Conservation (phyloP, 2,329 filamentous ascomycete genomes). For the Dothiorella sarmentorum region DNA sequence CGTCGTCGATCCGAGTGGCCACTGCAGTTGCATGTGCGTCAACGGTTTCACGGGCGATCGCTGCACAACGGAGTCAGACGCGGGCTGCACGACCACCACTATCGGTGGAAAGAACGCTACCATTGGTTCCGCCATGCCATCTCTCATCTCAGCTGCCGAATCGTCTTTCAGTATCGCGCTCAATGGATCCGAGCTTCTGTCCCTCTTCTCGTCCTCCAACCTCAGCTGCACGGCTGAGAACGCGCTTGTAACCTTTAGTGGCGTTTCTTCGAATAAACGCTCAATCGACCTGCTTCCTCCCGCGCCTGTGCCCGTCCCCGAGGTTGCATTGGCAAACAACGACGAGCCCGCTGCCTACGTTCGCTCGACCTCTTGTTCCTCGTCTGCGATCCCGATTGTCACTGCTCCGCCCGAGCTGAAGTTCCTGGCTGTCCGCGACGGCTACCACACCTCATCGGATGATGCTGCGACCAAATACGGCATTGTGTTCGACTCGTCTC, state of each 20-base stretch:
- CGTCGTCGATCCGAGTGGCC: constrained; percentile 58
- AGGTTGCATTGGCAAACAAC: neutral
- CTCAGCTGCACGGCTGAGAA: constrained; percentile 84
- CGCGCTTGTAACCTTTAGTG: constrained; percentile 79
- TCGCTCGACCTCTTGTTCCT: neutral
- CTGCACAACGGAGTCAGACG: constrained; percentile 51
- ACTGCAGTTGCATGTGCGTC: constrained; percentile 82
- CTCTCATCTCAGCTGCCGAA: constrained; percentile 63
- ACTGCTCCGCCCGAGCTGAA: constrained; percentile 11
- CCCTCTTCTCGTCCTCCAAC: constrained; percentile 70
- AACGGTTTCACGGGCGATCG: constrained; percentile 74
- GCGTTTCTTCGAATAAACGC: constrained; percentile 25
- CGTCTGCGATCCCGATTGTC: neutral
- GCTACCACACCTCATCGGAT: neutral
- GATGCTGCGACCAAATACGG: constrained; percentile 32
- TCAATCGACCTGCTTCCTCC: constrained; percentile 2
- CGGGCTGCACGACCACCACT: constrained; percentile 55
- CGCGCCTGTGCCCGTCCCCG: neutral
- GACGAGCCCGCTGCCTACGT: neutral
- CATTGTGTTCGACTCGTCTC: constrained; percentile 28
- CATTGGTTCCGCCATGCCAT: constrained; percentile 73
- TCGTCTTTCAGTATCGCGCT: constrained; percentile 74
- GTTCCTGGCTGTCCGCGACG: constrained; percentile 1
- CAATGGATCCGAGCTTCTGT: constrained; percentile 64
- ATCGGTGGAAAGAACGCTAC: constrained; percentile 58